Percentiles rank a stretch among this genome's conserved stretches.
These are phyloP conservation scores for Ganoderma lingzhi DNA, from an alignment of 1,284 basidiomycete species.

Conservation along the genomic window DNA sequence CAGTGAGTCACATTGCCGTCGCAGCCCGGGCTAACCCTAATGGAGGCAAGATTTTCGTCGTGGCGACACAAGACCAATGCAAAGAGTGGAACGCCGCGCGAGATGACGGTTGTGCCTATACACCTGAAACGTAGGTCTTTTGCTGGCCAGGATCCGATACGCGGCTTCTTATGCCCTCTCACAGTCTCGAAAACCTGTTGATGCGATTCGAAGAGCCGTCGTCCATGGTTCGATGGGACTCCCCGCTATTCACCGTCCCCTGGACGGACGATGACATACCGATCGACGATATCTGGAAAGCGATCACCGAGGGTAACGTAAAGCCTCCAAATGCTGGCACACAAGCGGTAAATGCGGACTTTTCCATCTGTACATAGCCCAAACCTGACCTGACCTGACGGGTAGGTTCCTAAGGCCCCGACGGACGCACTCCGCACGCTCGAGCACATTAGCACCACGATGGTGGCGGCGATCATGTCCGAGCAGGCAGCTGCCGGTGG, in stretches of 20 bases:
- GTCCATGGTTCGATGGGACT: slow-evolving; percentile 97
- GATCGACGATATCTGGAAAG: slow-evolving; percentile 80
- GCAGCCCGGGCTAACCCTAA: background rate
- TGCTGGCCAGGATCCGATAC: background rate
- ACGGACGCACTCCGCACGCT: slow-evolving; percentile 83
- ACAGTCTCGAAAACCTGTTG: slow-evolving; percentile 72
- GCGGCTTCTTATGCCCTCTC: slow-evolving; percentile 1
- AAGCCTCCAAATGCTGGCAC: slow-evolving; percentile 89
- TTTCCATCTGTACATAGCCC: background rate
- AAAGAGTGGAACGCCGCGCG: slow-evolving; percentile 73
- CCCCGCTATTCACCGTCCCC: slow-evolving; percentile 82
- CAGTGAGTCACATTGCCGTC: slow-evolving; percentile 61
- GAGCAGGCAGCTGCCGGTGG: slow-evolving; percentile 45
- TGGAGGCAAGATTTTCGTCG: slow-evolving; percentile 66
- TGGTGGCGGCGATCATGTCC: slow-evolving; percentile 55
- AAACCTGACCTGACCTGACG: background rate
- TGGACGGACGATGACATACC: slow-evolving; percentile 69
- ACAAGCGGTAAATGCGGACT: slow-evolving; percentile 64
- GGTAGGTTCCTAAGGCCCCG: slow-evolving; percentile 75
- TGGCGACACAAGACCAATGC: slow-evolving; percentile 81
- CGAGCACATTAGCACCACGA: slow-evolving; percentile 59
- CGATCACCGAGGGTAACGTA: slow-evolving; percentile 79
- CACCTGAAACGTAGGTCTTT: slow-evolving; percentile 72
- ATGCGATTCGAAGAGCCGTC: slow-evolving; percentile 95
- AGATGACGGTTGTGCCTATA: background rate